Evolutionary conservation across 2,329 filamentous ascomycete genomes (phyloP), one percentile per base, ranked within the genome.

Genomic region (Sclerotinia subarctica): DNA sequence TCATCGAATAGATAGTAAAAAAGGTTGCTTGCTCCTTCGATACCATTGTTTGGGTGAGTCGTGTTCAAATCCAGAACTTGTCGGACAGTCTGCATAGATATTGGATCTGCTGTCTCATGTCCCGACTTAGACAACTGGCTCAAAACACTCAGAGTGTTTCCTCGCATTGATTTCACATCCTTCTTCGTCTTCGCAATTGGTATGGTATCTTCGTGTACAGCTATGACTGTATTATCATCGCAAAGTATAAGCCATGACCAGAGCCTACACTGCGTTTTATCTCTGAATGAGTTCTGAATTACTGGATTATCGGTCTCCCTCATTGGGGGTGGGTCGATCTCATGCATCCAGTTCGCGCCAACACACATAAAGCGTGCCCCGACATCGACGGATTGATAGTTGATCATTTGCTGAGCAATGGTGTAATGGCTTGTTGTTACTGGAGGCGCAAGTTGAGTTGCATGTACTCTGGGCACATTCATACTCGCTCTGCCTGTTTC

Each of bases 221-320:
- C 89, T 65, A 93, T 84, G 49, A 92, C 84, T 0, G 90, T 92
- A 71, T 86, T 82, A 74, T 92, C 89, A 72, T 88, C 82, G 71
- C 87, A 90, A 11, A 92, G 77, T 5, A 90, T 79, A 6, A 92
- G 81, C 90, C 90, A 93, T 26, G 88, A 88, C 89, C 89, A 93
- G 10, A 88, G 78, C 32, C 87, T 78, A 70, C 80, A 83, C 35
- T 83, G 75, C 7, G 57, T 66, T 32, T 68, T 72, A 66, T 74
- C 72, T 21, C 53, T 6, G 77, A 80, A 21, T 76, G 80, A 69
- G 80, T 78, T 57, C 79, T 77, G 57, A 72, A 38, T 49, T 44
- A 15, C 46, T 26, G 60, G 21, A 17, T 47, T 24, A 6, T 58
- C 66, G 15, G 6, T 44, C 73, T 69, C 44, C 77, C 58, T 38